phyloP scores from a whole-genome alignment of 1,284 basidiomycete species.

The Tilletia setariae region DNA sequence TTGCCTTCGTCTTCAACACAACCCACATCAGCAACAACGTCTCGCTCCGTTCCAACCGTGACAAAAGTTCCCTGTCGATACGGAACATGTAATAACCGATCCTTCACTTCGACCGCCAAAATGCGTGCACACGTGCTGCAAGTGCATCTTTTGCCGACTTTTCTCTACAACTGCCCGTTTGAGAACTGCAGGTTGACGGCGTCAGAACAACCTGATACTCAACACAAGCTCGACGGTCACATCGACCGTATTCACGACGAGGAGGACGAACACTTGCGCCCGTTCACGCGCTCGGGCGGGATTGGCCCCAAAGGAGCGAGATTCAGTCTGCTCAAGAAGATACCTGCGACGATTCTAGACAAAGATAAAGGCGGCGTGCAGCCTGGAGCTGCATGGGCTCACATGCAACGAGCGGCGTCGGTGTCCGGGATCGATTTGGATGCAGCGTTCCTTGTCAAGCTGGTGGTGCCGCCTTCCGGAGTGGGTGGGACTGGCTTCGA shows the following conservation, averaged over 20 bases:
- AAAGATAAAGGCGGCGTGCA: conserved; percentile 6
- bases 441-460: background rate
- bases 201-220: background rate
- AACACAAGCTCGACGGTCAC: conserved; percentile 13
- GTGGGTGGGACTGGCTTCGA: background rate
- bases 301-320: background rate
- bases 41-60: background rate
- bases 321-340: background rate
- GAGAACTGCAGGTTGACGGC: background rate
- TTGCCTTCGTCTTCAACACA: background rate
- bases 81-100: background rate
- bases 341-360: background rate
- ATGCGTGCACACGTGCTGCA: conserved; percentile 6
- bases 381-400: background rate
- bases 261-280: background rate
- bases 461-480: background rate
- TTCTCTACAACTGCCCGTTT: conserved; percentile 7
- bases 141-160: background rate
- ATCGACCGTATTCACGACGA: conserved; percentile 12
- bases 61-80: conserved; percentile 4
- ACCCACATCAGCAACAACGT: background rate
- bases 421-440: conserved; percentile 4
- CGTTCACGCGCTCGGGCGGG: background rate
- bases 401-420: background rate
- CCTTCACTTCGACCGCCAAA: conserved; percentile 1